Evolutionary conservation across 1,284 basidiomycete genomes (phyloP), one percentile per base, ranked within the genome.

Genomic region (Cryptococcus sp.): DNA sequence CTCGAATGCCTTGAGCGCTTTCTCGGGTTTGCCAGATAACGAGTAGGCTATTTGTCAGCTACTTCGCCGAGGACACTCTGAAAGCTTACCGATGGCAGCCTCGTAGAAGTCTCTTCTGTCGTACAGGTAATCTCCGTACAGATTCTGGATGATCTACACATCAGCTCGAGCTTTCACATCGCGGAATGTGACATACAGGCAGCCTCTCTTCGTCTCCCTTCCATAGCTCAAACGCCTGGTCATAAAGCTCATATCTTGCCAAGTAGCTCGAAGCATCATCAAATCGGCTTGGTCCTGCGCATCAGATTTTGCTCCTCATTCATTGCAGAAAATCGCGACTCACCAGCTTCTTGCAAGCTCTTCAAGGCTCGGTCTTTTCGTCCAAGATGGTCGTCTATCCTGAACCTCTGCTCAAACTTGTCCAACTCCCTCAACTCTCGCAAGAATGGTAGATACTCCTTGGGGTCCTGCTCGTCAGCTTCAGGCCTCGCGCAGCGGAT

Each of bases 361-460:
- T 68, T 71, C 41, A 99, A 71, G 2, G 94, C 95, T 51, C 80
- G 86, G 43, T 78, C 75, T 58, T 87, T 73, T 32, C 90, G 80
- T 59, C 82, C 83, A 28, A 98, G 79, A 69, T 97, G 83, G 65
- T 97, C 92, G 66, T 99, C 93, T 55, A 99, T 97, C 55, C 81
- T 80, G 76, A 90, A 97, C 33, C 82, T 77, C 62, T 97, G 93
- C 61, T 94, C 89, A 66, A 83, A 79, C 47, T 81, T 82, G 39
- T 88, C 85, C 52, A 95, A 75, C 0, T 84, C 79, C 9, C 88
- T 82, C 11, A 99, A 78, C 58, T 93, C 88, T 14, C 91, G 83
- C 45, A 99, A 77, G 80, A 98, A 97, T 0, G 95, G 93, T 0
- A 99, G 80, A 66, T 98, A 99, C 71, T 99, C 95, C 61, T 93